Evolutionary conservation across 495 filamentous ascomycete species (phyloP), one percentile per base, ranked within the genome.

Genomic region (Penicillium subrubescens): DNA sequence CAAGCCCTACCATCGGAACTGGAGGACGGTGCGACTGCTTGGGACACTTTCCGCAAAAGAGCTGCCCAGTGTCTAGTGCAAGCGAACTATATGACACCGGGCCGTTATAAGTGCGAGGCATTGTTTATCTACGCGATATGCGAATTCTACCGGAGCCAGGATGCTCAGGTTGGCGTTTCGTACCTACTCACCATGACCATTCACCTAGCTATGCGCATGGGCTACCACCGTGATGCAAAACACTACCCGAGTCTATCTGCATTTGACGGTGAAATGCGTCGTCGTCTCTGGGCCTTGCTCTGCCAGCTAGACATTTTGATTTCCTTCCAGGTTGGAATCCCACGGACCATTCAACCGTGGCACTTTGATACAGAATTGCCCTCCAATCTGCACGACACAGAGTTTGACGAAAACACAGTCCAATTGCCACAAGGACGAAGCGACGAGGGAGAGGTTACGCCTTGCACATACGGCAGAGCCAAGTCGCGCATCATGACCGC

Each of bases 291-390:
- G 81, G 63, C 69, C 5, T 39, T 76, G 10, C 44, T 81, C 5
- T 68, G 67, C 43, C 81, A 82, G 41, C 65, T 82, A 4, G 81
- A 84, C 53, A 72, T 69, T 12, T 61, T 83, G 37, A 71, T 82
- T 2, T 78, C 80, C 2, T 82, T 79, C 29, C 80, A 84, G 62
- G 72, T 81, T 23, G 82, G 82, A 1, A 63, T 83, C 14, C 82
- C 82, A 17, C 71, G 79, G 29, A 79, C 74, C 7, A 74, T 82
- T 21, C 79, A 79, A 43, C 69, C 71, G 37, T 80, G 73, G 72
- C 78, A 81, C 23, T 78, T 71, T 23, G 82, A 84, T 46, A 77
- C 80, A 8, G 71, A 72, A 35, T 59, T 73, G 5, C 82, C 82
- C 2, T 73, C 70, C 8, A 83, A 84, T 50, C 56, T 84, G 4